Evolutionary conservation across 306 rosid species (phyloP).

Genomic region (Psophocarpus tetragonolobus): DNA sequence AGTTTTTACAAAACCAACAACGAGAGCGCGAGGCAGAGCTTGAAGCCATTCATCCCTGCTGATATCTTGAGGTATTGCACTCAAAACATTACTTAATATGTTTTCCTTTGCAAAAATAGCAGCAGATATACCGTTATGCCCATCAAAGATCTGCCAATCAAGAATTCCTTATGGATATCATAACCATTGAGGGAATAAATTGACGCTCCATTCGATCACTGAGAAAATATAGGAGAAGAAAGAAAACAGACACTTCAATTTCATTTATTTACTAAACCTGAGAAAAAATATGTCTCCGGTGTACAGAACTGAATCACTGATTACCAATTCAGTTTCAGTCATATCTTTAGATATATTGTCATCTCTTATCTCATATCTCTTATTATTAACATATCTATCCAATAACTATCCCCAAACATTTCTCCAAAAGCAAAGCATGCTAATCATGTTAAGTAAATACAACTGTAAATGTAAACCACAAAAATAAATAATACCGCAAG

Average conservation of each 20-base stretch:
- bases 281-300: constrained; percentile 20
- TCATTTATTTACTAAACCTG: constrained; percentile 18
- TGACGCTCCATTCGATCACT: constrained; percentile 34
- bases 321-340: neutral
- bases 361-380: no score
- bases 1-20: constrained; percentile 88
- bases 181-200: constrained; percentile 37
- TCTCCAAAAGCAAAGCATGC: neutral
- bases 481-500: constrained; percentile 63
- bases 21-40: constrained; percentile 88
- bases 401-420: neutral
- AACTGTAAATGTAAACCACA: constrained; percentile 3
- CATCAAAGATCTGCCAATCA: constrained; percentile 79
- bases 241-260: constrained; percentile 30
- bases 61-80: constrained; percentile 80
- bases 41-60: constrained; percentile 90
- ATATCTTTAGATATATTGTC: neutral
- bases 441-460: neutral
- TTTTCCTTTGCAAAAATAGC: constrained; percentile 84
- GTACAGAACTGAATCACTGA: constrained; percentile 21
- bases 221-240: constrained; percentile 43
- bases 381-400: no score
- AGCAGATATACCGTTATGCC: constrained; percentile 90
- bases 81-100: constrained; percentile 65
- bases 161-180: constrained; percentile 51